Conservation (phyloP, 2,329 filamentous ascomycete genomes). For the Albifimbria verrucaria region DNA sequence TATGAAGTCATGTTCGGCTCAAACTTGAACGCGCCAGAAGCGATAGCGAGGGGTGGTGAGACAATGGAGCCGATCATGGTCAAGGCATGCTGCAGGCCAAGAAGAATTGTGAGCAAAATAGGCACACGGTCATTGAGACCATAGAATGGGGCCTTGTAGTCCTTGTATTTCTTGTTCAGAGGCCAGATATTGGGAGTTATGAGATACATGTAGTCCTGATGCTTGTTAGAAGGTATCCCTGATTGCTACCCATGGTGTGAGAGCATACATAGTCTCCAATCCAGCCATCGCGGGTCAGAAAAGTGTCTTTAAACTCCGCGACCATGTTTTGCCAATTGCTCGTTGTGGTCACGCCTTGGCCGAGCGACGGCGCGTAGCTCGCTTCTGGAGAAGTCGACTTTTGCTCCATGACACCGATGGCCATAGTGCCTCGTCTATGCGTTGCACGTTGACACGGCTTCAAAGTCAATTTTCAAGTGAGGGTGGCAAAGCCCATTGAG, state of each 20-base stretch:
- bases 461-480: neutral
- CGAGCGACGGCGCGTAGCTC: neutral
- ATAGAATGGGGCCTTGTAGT: conserved; percentile 53
- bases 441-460: neutral
- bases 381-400: neutral
- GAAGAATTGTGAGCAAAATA: conserved; percentile 60
- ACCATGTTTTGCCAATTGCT: neutral
- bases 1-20: conserved; percentile 32
- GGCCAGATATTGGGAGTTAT: conserved; percentile 8
- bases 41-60: conserved; percentile 61
- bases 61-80: conserved; percentile 60
- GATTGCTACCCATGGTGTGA: neutral
- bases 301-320: neutral
- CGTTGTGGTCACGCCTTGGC: neutral
- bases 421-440: neutral
- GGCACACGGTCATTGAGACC: conserved; percentile 68
- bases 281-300: neutral
- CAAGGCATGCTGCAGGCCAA: conserved; percentile 68
- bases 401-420: neutral
- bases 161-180: conserved; percentile 8
- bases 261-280: neutral
- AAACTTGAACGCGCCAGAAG: conserved; percentile 50
- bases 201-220: conserved; percentile 9
- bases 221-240: neutral
- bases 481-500: no score